Base-by-base conservation (phyloP, 2,329 filamentous ascomycete genomes). In the Beauveria caledonica region DNA sequence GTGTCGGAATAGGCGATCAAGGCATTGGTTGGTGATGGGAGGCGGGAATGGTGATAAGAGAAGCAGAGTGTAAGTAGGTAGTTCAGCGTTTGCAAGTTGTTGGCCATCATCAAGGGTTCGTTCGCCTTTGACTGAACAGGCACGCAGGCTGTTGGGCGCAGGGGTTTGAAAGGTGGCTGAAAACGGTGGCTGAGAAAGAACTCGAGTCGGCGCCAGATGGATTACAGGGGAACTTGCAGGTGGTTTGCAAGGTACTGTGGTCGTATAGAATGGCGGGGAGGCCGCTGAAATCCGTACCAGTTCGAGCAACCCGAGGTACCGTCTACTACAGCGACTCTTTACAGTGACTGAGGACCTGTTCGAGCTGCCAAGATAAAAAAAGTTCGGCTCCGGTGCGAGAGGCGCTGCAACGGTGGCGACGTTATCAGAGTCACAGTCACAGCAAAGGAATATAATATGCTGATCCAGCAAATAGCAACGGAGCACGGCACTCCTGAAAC, bases 141-240 rank as follows among this genome's bases (percentile, higher is more conserved):
- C 25, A 19, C 15, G 3, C 51, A 23, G 5, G 56, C 40, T 59
- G 57, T 59, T 59, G 57, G 57, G 57, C 19, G 36, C n/a, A 19
- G 27, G 19, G 57, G 44, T 59, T 46, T 53, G 27, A 46, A 44
- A n/a, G 53, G 53, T 55, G 53, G 51, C 51, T 54, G 36, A 9
- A 29, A 42, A 42, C 33, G 40, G 52, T 55, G 23, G 39, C 39
- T 15, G 15, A 23, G 19, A n/a, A 13, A 15, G n/a, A 29, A 33
- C 40, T 8, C 33, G 19, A 21, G 46, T 15, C 19, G n/a, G 48
- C 36, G 10, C 49, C 49, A 52, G 19, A 54, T 44, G 19, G 23
- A 44, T 29, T 40, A 53, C 50, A 54, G 51, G 51, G 51, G 51
- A 15, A 17, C 44, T 21, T 46, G 23, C 19, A 15, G 44, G 44